A percentile compares a stretch with the other conserved stretches of the same genome.
Conservation (phyloP, 139 green algal species). For the Picochlorum sp. region DNA sequence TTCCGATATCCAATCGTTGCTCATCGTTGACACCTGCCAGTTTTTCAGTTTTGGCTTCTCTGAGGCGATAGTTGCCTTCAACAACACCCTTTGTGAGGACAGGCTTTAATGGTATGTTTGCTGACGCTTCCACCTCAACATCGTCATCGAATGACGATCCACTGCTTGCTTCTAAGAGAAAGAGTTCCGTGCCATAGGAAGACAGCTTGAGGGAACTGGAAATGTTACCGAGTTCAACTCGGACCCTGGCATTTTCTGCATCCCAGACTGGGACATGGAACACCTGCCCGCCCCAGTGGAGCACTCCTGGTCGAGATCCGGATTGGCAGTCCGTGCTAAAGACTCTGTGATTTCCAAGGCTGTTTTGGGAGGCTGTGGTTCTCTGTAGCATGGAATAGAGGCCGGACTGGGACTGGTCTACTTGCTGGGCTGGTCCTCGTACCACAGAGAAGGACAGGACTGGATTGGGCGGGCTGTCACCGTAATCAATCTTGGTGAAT, state of each 20-base stretch:
- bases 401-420: not conserved
- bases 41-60: slow-evolving; percentile 11
- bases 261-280: slow-evolving; percentile 20
- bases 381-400: not conserved
- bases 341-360: slow-evolving; percentile 4
- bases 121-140: slow-evolving; percentile 13
- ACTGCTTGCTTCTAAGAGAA: slow-evolving; percentile 20
- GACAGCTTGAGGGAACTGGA: not conserved
- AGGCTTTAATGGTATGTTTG: slow-evolving; percentile 11
- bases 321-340: slow-evolving; percentile 16
- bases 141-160: slow-evolving; percentile 12
- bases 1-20: slow-evolving; percentile 15
- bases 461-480: slow-evolving; percentile 11
- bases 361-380: not conserved
- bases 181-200: slow-evolving; percentile 19
- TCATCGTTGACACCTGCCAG: not conserved
- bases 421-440: too few species aligned
- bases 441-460: slow-evolving; percentile 18
- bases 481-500: slow-evolving; percentile 27
- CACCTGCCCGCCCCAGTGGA: slow-evolving; percentile 24
- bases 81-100: slow-evolving; percentile 1
- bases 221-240: slow-evolving; percentile 21
- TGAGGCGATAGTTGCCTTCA: slow-evolving; percentile 6
- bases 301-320: slow-evolving; percentile 13
- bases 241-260: not conserved